A percentile compares a stretch with the other conserved stretches of the same genome.
Conservation (phyloP, 208 protist species). For the Trypanosoma congolense region DNA sequence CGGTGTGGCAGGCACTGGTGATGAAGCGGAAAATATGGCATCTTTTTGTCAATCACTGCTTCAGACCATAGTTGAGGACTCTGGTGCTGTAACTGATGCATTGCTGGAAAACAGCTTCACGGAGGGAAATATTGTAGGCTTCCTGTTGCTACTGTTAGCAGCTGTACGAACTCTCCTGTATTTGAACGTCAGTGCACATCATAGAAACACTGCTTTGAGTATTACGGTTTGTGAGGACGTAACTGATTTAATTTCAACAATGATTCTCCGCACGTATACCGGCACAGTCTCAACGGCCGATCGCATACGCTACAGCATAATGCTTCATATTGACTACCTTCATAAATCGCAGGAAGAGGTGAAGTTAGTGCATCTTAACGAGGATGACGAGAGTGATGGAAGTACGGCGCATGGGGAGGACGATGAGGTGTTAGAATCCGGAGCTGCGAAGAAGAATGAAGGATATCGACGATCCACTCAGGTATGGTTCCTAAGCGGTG, state of each 20-base stretch:
- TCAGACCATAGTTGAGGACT: conserved; percentile 8
- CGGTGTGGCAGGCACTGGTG: background rate
- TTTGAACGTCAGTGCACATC: background rate
- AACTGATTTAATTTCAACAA: conserved; percentile 2
- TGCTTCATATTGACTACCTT: conserved; percentile 71
- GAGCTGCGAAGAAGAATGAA: background rate
- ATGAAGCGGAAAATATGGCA: background rate
- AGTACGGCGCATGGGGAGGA: background rate
- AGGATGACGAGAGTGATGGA: background rate
- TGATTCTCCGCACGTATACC: conserved; percentile 50
- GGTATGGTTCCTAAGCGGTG: conserved; percentile 27
- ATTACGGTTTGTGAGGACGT: conserved; percentile 2
- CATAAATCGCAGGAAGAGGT: conserved; percentile 4
- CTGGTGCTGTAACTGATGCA: conserved; percentile 8
- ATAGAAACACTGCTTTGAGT: background rate
- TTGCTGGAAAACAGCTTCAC: conserved; percentile 13
- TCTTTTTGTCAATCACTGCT: conserved; percentile 8
- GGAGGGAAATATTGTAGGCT: conserved; percentile 20
- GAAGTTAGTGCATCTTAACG: background rate
- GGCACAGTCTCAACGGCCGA: conserved; percentile 53
- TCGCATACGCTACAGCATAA: conserved; percentile 66
- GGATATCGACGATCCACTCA: background rate
- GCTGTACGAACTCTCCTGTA: conserved; percentile 13
- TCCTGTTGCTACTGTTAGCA: conserved; percentile 21
- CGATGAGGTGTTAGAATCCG: conserved; percentile 10